Evolutionary conservation across 306 rosid species (phyloP), one percentile per base, ranked within the genome.

Genomic region (Trifolium repens): DNA sequence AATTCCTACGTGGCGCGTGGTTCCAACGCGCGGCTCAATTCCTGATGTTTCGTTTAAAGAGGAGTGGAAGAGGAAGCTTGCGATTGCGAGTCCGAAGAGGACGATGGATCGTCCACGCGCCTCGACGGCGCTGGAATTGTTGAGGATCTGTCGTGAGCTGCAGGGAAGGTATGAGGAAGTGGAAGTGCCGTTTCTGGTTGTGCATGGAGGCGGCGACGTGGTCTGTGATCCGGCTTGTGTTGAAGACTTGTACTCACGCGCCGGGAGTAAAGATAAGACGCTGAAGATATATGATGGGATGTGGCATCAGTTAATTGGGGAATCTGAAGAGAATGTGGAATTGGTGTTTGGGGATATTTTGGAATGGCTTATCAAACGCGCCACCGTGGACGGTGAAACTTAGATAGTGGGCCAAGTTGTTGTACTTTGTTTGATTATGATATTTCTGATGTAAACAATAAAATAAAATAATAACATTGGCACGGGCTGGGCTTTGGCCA

Each of bases 251-350:
- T 32, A 87, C 72, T 42, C 75, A 42, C 96, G 96, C 74, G 91
- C 97, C 49, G 78, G 84, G 37, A 90, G 97, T 67, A 77, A 82
- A 83, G 99, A 94, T 64, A 94, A 92, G 88, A 94, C 96, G 81
- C 76, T 92, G 71, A 87, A 87, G 84, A 79, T 94, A 30, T 84
- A 89, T 58, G 88, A 82, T 0, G 96, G 86, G 6, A 86, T 94
- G 99, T 94, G 96, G 96, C 99, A 94, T 69, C 99, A 94, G 87
- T 49, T 94, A 77, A 6, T 83, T 13, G 97, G 99, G 0, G 99
- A 94, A 26, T 26, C 89, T 0, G 74, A 80, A 26, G 91, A 92
- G 76, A 73, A 69, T 12, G 96, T 92, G 1, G 97, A 88, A 39
- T 54, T 85, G 65, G 99, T 85, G 9, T 94, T 89, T 53, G 90